Conservation (phyloP, 345 rosid genomes). For the Gossypium thurberi region DNA sequence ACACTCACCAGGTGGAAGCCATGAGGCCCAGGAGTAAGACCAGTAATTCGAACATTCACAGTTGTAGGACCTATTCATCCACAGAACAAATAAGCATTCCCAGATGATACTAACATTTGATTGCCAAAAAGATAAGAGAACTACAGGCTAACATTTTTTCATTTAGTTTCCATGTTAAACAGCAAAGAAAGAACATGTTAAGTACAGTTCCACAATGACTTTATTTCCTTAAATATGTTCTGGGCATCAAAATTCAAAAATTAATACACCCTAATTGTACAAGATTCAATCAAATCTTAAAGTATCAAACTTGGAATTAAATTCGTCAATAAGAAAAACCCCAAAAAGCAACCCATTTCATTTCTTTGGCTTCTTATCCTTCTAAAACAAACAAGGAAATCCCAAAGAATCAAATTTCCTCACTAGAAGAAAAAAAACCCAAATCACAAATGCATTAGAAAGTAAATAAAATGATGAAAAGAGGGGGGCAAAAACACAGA, state of each 20-base stretch:
- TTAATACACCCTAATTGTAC: background rate
- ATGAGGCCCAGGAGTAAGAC: slow-evolving; percentile 67
- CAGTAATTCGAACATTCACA: slow-evolving; percentile 75
- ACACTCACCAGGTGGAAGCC: slow-evolving; percentile 48
- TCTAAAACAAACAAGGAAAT: background rate
- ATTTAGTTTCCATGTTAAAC: background rate
- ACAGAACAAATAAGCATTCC: slow-evolving; percentile 10
- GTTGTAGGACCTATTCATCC: slow-evolving; percentile 69
- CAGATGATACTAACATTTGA: background rate
- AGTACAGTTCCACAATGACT: background rate
- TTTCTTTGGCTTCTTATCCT: background rate
- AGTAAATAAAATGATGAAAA: background rate
- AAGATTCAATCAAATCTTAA: background rate
- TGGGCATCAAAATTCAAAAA: background rate
- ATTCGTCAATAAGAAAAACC: background rate
- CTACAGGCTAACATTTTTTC: background rate
- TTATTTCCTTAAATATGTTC: background rate
- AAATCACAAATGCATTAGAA: background rate
- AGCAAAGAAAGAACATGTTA: background rate
- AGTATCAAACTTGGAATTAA: background rate
- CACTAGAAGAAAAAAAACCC: slow-evolving; percentile 3
- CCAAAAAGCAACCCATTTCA: background rate
- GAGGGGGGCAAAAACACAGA: slow-evolving; percentile 7
- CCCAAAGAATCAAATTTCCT: background rate
- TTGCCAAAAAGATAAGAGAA: background rate